Evolutionary conservation across 2,329 filamentous ascomycete genomes (phyloP), one percentile per base, ranked within the genome.

Genomic region (Penicillium sp.): DNA sequence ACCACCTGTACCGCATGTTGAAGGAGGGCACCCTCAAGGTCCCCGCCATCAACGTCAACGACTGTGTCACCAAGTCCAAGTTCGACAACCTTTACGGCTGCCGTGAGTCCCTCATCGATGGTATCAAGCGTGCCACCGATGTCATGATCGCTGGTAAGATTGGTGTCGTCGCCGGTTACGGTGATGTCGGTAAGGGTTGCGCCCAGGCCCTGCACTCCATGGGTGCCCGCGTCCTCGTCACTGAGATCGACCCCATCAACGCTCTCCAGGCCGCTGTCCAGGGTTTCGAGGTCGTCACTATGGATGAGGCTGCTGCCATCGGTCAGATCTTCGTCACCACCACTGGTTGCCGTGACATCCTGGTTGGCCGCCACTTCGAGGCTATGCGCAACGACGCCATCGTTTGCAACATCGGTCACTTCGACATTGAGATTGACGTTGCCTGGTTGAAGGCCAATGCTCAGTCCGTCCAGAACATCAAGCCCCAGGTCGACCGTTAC

Each of bases 141-240:
- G 94, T 97, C 80, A 99, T 99, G 94, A 93, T 97, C 84, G 94
- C 94, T 74, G 94, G 94, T 79, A 97, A 99, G 89, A 87, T 97
- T 72, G 92, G 90, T 66, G 92, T 97, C 67, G 94, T 99, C 68
- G 94, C 94, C 72, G 94, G 94, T 78, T 99, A 89, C 84, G 93
- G 93, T 87, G 93, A 99, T 81, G 94, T 99, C 78, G 93, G 93
- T 78, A 99, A 99, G 89, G 93, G 93, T 71, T 97, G 94, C 77
- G 92, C 93, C 72, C 85, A 94, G 83, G 93, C 93, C 73, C 91
- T 99, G 63, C 89, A 91, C 82, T 89, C 88, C 81, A 96, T 97
- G 92, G 93, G 93, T 85, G 93, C 93, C 69, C 92, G 92, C 73
- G 93, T 97, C 75, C 81, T 97, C 69, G 87, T 97, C 72, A 97